Conservation (phyloP, 176 grass and related monocot genomes). For the Hordeum marinum region DNA sequence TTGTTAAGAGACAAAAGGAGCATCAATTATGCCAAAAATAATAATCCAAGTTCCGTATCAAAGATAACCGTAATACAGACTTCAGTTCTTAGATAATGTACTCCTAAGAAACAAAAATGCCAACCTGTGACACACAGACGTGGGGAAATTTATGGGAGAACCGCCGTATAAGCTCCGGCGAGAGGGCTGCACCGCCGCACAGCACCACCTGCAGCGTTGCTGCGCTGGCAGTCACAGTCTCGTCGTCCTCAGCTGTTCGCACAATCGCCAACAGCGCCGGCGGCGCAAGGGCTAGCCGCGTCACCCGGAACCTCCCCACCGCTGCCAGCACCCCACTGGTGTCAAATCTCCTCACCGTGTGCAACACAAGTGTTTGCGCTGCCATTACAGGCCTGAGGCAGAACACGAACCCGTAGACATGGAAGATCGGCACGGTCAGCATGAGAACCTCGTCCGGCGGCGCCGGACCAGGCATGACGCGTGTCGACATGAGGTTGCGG, state of each 20-base stretch:
- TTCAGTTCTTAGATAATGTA: neutral
- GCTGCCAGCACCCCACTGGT: neutral
- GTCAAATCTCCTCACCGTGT: constrained; percentile 37
- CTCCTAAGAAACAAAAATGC: neutral
- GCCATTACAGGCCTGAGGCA: constrained; percentile 20
- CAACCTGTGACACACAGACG: constrained; percentile 17
- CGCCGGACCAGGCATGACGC: neutral
- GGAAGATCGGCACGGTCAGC: constrained; percentile 50
- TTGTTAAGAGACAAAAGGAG: neutral
- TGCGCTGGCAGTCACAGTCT: neutral
- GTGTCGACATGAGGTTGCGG: constrained; percentile 27
- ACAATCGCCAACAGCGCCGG: constrained; percentile 34
- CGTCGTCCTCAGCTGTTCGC: constrained; percentile 15
- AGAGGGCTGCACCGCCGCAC: constrained; percentile 32
- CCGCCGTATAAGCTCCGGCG: constrained; percentile 2
- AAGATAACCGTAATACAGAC: neutral
- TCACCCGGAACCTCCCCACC: constrained; percentile 3
- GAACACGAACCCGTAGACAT: constrained; percentile 39
- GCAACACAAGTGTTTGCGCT: constrained; percentile 25
- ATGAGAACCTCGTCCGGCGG: neutral
- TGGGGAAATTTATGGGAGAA: constrained; percentile 29
- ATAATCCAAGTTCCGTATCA: neutral
- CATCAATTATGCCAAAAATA: neutral
- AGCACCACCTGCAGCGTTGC: neutral
- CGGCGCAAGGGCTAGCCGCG: constrained; percentile 28